phyloP scores from a whole-genome alignment of 352 stramenopile species.

The Phytophthora agathidicida region DNA sequence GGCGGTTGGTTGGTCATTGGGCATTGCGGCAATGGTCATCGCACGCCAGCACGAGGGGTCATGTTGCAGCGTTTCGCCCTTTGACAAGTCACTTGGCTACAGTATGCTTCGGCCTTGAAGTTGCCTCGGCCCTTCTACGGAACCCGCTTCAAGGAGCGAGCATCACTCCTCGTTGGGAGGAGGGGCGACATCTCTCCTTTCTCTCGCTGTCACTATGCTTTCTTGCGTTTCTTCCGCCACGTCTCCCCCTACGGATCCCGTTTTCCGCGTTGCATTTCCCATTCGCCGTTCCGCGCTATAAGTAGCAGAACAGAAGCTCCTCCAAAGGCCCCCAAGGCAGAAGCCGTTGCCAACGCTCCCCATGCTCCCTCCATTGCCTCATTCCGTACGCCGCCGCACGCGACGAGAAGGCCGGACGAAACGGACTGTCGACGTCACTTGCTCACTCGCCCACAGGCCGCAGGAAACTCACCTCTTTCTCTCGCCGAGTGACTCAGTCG shows the following conservation, averaged over 20 bases:
- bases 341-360: conserved; percentile 9
- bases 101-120: conserved; percentile 39
- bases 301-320: conserved; percentile 33
- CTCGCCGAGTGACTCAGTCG: background rate
- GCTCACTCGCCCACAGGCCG: conserved; percentile 22
- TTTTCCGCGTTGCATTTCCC: conserved; percentile 20
- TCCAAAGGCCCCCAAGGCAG: no score
- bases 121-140: conserved; percentile 28
- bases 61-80: conserved; percentile 6
- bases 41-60: conserved; percentile 2
- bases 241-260: conserved; percentile 19
- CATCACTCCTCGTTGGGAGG: conserved; percentile 20
- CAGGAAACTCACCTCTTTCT: conserved; percentile 15
- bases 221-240: conserved; percentile 5
- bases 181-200: conserved; percentile 17
- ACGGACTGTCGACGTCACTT: conserved; percentile 37
- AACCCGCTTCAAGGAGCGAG: conserved; percentile 25
- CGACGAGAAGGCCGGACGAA: conserved; percentile 19
- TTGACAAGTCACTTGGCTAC: conserved; percentile 21
- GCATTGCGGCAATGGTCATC: conserved; percentile 3
- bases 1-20: conserved; percentile 4
- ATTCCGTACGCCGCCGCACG: background rate
- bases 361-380: background rate
- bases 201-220: conserved; percentile 1
- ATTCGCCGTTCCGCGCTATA: conserved; percentile 44